Base-by-base conservation (phyloP, 106 monocot genomes). In the Gastrodia elata region DNA sequence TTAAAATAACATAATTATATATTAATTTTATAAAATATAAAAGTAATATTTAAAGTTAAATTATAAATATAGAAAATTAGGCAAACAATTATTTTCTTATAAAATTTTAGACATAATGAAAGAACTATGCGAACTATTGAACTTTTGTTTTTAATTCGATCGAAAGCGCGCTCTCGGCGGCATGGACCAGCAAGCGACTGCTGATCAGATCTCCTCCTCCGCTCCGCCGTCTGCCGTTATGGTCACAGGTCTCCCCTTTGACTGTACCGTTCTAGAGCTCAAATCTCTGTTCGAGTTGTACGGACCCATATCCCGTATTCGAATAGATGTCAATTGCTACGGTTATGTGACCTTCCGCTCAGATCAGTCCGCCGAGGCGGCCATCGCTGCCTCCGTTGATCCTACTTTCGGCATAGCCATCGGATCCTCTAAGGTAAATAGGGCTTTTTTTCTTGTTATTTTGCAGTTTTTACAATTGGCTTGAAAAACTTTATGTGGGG, bases 221-320 rank as follows among this genome's bases (percentile, higher is more conserved):
- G 64, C 85, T 2, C 42, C 85, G 37, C 48, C 86, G 8, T 48
- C 85, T 18, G 9, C 82, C 14, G 91, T 94, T 11, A 57, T 91
- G 68, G 94, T 91, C 61, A 79, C 74, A 20, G 89, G 89, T 30
- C 76, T 94, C 52, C 87, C 88, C 3, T 38, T 46, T 1, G 91
- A 77, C 28, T 94, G 91, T 76, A 87, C 83, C 0, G 94, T 94
- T 24, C 80, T 94, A 14, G 91, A 87, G 81, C 87, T 94, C 64
- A 94, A 94, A 71, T 91, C 83, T 7, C 84, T 88, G 41, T 77
- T 91, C 64, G 84, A 91, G 84, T 78, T 85, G 72, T 94, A 84
- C 77, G 94, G 94, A 10, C 61, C 88, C 71, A 74, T 94, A 71
- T 81, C 94, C 16, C 83, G 94, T 72, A 89, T 73, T 68, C 86